Base-by-base conservation (phyloP, 768 basidiomycete genomes). In the Mycena pura region DNA sequence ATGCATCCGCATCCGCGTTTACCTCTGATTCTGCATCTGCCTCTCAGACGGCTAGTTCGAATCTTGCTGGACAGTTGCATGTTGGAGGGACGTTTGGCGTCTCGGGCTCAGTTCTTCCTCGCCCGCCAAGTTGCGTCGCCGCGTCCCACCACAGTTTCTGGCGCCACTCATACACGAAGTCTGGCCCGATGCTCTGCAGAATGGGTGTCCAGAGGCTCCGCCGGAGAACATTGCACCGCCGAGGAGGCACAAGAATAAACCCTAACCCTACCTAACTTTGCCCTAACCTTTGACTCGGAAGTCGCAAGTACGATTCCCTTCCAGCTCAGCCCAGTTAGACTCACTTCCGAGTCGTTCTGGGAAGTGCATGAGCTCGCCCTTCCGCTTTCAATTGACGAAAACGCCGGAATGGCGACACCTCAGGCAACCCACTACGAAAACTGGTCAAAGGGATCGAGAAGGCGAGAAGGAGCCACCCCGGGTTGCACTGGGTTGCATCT, bases 381-480 rank as follows among this genome's bases (percentile, higher is more conserved):
- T 54, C 19, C 60, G 52, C 7, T 5, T 22, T 15, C 52, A 41
- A 17, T 6, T 54, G 5, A 34, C 38, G 10, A 61, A 61, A 44
- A 51, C 3, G 70, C 62, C 39, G 67, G 75, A 54, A 69, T 67
- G 72, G 76, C 36, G 24, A 9, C 36, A 17, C 27, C 47, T 3
- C n/a, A n/a, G n/a, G 28, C 53, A 24, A 34, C n/a, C 48, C 47
- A 67, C 39, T 89, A 88, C 72, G 81, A 84, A 24, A 68, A 72
- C 58, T 86, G 86, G 82, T 82, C 85, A 60, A 80, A 88, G 57
- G 86, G 58, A 86, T 94, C 52, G 80, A 85, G 89, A 92, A 53
- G 66, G 68, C 27, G 29, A 67, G 9, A 74, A 59, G 54, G 45
- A 73, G 58, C 58, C 68, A 19, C 34, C 57, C 17, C 21, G 52